Evolutionary conservation across 1,139 yeast species (phyloP), one percentile per base, ranked within the genome.

Genomic region (Lodderomyces elongisporus): DNA sequence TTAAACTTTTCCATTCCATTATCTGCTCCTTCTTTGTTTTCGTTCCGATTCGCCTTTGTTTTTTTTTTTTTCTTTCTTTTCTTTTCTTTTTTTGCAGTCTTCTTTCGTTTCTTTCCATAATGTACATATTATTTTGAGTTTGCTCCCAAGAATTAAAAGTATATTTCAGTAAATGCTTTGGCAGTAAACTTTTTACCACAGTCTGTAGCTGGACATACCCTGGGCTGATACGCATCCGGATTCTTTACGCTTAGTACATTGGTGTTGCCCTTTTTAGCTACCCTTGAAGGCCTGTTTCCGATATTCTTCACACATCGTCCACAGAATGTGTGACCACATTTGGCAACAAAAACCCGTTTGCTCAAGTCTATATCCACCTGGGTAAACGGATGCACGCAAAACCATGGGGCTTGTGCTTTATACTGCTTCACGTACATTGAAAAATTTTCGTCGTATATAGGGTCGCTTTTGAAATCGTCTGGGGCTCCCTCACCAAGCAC

Each of bases 321-420:
- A 56, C 96, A 88, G 52, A 75, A 88, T 1, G 80, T 72, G 59
- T 88, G 96, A 0, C 96, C 96, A 61, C 96, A 88, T 40, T 60
- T 62, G 0, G 89, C 72, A 18, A 74, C 70, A 51, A 81, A 87
- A 4, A 83, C 74, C 40, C 91, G 67, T 48, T 70, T 77, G 1
- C 91, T 79, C 22, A 85, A 60, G 34, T 74, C 80, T 22, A 62
- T 52, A 47, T 85, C 95, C 1, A 64, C 65, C 6, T 63, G 68
- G 0, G 81, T 69, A 10, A 79, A 60, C 23, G 64, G 62, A 17
- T 57, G 51, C 12, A 62, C 47, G 33, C 80, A 74, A 45, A 77
- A 79, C 72, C 82, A 83, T 1, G 91, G 91, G 1, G 88, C 84
- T 23, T 51, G 64, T 12, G 72, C 62, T 10, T 58, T 47, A 30